Evolutionary conservation across 768 basidiomycete genomes (phyloP), one percentile per base, ranked within the genome.

Genomic region (Amanita subjunquillea): DNA sequence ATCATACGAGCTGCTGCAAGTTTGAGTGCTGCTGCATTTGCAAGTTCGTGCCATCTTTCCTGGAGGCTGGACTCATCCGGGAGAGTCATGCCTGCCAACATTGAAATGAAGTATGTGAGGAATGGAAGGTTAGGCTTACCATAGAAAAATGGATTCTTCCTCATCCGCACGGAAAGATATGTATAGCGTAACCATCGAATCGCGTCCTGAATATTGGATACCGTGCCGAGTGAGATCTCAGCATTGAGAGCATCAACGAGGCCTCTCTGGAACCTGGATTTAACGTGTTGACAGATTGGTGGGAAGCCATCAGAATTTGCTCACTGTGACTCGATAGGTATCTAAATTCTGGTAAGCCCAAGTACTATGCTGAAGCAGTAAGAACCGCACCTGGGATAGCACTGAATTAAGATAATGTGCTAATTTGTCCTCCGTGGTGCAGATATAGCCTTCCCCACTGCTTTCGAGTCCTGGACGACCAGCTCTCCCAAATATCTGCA

Each of bases 401-500:
- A 95, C 83, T 6, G 85, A 83, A 60, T 94, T 80, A 10, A 96
- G 77, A 60, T 96, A 96, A 64, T 97, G 92, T 1, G 80, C 71
- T 27, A 99, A 77, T 67, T 94, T 97, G 61, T 99, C 96, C 23
- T 86, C 82, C 0, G 91, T 86, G 0, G 96, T 98, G 55, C 92
- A 96, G 57, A 99, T 96, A 65, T 89, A 98, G 2, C 96, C 95
- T 63, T 94, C 92, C 62, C 96, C 96, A 57, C 93, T 94, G 15
- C 77, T 80, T 67, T 98, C 95, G 48, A 91, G 64, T 9, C 85
- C 88, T 0, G 89, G 88, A 36, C 89, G 78, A 36, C 91, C 96
- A 50, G 96, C 96, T 67, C 96, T 83, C 58, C 96, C 96, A 60
- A 99, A 98, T 20, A 99, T 90, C 72, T 99, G 94, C 3, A 99